Conservation (phyloP, 2,329 filamentous ascomycete species). For the Bipolaris oryzae region DNA sequence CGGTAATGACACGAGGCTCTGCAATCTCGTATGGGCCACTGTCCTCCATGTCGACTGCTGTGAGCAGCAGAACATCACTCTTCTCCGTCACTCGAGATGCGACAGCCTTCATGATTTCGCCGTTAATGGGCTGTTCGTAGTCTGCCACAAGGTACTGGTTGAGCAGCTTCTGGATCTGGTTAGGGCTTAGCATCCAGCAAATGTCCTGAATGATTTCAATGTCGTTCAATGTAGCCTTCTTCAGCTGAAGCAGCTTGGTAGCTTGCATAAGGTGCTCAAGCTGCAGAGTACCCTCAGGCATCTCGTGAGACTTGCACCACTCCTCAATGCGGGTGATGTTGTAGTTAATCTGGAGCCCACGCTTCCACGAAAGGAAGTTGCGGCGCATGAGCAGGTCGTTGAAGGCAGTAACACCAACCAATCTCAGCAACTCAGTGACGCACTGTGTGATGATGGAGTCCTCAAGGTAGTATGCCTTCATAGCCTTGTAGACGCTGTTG, state of each 20-base stretch:
- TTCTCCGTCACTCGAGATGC: conserved; percentile 97
- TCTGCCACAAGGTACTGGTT: conserved; percentile 99
- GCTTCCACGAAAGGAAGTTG: conserved; percentile 99
- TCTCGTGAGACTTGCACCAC: conserved; percentile 99
- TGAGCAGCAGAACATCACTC: conserved; percentile 90
- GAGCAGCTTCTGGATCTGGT: conserved; percentile 97
- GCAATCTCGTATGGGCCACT: conserved; percentile 98
- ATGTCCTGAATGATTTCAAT: conserved; percentile 99
- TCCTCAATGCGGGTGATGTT: conserved; percentile 99
- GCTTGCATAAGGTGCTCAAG: conserved; percentile 99
- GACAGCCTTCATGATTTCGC: conserved; percentile 99
- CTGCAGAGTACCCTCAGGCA: conserved; percentile 97
- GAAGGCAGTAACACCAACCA: conserved; percentile 97
- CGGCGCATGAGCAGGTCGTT: conserved; percentile 97
- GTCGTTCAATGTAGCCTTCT: conserved; percentile 98
- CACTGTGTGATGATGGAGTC: conserved; percentile 96
- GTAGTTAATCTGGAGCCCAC: conserved; percentile 98
- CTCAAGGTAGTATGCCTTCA: conserved; percentile 98
- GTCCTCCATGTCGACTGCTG: conserved; percentile 98
- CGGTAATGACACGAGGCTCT: conserved; percentile 92
- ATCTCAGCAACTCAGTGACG: conserved; percentile 86
- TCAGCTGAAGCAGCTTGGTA: conserved; percentile 95
- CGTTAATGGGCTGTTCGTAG: conserved; percentile 99
- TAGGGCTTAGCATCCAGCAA: conserved; percentile 99
- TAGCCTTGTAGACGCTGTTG: conserved; percentile 97